Base-by-base conservation (phyloP, 2,329 filamentous ascomycete species). In the Nemania sp. region DNA sequence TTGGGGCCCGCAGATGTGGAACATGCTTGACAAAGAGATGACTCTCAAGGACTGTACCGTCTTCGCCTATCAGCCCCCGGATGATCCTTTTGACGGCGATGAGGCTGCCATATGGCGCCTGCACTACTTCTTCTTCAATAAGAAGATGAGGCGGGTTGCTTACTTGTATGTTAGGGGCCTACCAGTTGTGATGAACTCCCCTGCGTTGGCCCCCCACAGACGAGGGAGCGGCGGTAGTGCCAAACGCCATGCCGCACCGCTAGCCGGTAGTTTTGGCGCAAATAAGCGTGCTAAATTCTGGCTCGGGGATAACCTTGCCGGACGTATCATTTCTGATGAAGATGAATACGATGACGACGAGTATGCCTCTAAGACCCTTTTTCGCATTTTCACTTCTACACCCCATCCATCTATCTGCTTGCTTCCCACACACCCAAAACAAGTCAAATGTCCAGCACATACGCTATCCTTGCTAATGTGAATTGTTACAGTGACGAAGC, bases 41-140 rank as follows among this genome's bases (percentile, higher is more conserved):
- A 87, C 86, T 51, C 83, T 98, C 45, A 88, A 90, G 67, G 89
- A 96, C 68, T 99, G 95, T 78, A 89, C 88, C 57, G 87, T 94
- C 64, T 98, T 97, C 75, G 90, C 89, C 57, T 99, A 96, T 78
- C 86, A 90, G 53, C 95, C 95, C 0, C 89, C 92, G 42, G 91
- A 93, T 63, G 93, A 97, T 71, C 92, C 92, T 0, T 97, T 96
- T 70, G 90, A 93, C 69, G 92, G 92, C 65, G 93, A 96, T 63
- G 92, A 97, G 72, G 91, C 91, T 63, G 90, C 93, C 10, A 93
- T 99, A 64, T 99, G 94, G 94, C 92, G 91, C 51, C 83, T 93
- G 64, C 93, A 98, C 75, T 97, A 96, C 77, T 97, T 99, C 80
- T 96, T 98, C 76, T 98, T 97, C 83, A 97, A 96, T 81, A 94